Percentiles rank a stretch among this genome's conserved stretches.
These are phyloP conservation scores for Pyrenophora tritici-repentis DNA, from an alignment of 2,329 filamentous ascomycete species.

Conservation along the genomic window DNA sequence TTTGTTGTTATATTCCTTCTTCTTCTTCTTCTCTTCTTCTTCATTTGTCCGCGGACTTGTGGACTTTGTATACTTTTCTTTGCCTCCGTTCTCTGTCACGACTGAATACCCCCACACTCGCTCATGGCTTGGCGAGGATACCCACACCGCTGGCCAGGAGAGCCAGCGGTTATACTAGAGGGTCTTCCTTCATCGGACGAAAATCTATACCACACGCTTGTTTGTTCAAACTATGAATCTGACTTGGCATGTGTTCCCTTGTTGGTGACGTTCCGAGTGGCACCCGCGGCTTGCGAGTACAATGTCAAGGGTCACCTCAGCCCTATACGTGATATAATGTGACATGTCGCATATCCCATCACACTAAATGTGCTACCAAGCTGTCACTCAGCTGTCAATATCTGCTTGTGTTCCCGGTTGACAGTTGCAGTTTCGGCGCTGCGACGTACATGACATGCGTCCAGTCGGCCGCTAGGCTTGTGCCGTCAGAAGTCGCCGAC, in stretches of 20 bases:
- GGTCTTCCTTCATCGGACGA: constrained; percentile 45
- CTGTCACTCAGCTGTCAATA: constrained; percentile 14
- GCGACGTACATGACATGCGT: background rate
- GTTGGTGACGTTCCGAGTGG: no score
- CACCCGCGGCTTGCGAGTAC: no score
- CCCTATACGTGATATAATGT: background rate
- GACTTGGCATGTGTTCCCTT: background rate
- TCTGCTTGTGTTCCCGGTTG: background rate
- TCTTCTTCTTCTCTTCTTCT: constrained; percentile 2
- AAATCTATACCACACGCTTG: constrained; percentile 32
- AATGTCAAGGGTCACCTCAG: background rate
- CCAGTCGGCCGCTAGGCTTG: no score
- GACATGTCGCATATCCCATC: background rate
- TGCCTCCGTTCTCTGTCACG: constrained; percentile 9
- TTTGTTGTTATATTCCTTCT: constrained; percentile 14
- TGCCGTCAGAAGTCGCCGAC: no score
- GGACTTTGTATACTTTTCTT: constrained; percentile 20
- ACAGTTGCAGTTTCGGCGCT: background rate
- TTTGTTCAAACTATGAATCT: background rate
- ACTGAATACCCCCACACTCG: constrained; percentile 38
- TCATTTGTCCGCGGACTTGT: constrained; percentile 10
- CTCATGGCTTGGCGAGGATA: constrained; percentile 29
- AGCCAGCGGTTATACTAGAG: constrained; percentile 37
- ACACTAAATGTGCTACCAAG: constrained; percentile 5
- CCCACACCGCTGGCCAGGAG: constrained; percentile 25